A percentile compares a stretch with the other conserved stretches of the same genome.
phyloP scores from a whole-genome alignment of 805 yeast species.

The Zygosaccharomyces bisporus region DNA sequence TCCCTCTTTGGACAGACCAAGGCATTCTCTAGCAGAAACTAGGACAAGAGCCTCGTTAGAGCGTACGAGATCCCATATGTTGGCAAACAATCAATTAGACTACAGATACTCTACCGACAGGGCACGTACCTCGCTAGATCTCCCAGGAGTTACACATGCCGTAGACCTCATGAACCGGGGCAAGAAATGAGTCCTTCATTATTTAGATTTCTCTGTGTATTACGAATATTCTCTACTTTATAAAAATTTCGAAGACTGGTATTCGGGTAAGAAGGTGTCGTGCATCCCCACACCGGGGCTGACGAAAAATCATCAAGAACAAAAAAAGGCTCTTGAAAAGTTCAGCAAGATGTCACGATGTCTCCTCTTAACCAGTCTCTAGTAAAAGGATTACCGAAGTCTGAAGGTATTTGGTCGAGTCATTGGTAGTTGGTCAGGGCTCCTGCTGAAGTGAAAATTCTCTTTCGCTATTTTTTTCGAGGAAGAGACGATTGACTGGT shows the following conservation, averaged over 20 bases:
- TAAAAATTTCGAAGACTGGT: neutral
- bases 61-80: slow-evolving; percentile 38
- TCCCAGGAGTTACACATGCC: slow-evolving; percentile 42
- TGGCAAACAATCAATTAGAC: slow-evolving; percentile 37
- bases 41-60: slow-evolving; percentile 37
- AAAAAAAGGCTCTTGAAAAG: slow-evolving; percentile 2
- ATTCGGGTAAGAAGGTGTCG: slow-evolving; percentile 4
- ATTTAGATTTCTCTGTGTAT: slow-evolving; percentile 3
- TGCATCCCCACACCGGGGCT: slow-evolving; percentile 10
- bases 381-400: neutral
- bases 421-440: slow-evolving; percentile 1
- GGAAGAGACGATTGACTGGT: slow-evolving; percentile 1
- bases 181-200: slow-evolving; percentile 3
- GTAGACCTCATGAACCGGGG: slow-evolving; percentile 31
- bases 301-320: slow-evolving; percentile 7
- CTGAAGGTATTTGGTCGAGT: neutral
- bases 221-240: neutral
- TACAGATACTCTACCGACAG: slow-evolving; percentile 39
- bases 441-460: neutral
- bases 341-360: neutral
- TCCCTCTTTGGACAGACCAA: slow-evolving; percentile 6
- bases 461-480: slow-evolving; percentile 5
- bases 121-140: slow-evolving; percentile 40
- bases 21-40: slow-evolving; percentile 9
- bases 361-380: neutral